A percentile compares a stretch with the other conserved stretches of the same genome.
Conservation (phyloP, 441 rosid species). For the Theobroma grandiflorum region DNA sequence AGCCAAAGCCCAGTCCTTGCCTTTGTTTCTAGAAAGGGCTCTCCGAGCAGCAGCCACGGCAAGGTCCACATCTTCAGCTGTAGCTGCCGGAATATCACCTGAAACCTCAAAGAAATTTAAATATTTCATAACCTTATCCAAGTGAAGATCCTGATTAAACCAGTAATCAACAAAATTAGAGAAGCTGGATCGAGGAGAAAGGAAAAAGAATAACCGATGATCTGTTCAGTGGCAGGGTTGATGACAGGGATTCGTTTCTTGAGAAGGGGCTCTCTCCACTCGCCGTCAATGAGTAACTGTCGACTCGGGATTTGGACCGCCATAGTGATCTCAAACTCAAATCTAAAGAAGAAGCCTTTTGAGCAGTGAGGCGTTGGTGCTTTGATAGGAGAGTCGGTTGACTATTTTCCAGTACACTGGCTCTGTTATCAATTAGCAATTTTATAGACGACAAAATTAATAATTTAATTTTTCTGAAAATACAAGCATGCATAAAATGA, state of each 20-base stretch:
- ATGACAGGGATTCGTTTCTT: conserved; percentile 74
- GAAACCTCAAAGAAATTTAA: conserved; percentile 21
- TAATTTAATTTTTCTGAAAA: no score
- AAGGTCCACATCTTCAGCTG: conserved; percentile 89
- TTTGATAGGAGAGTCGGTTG: no score
- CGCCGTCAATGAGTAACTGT: conserved; percentile 82
- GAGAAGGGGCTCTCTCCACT: conserved; percentile 80
- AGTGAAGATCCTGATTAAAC: background rate
- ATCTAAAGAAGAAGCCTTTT: background rate
- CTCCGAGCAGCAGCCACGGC: conserved; percentile 88
- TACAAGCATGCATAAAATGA: no score
- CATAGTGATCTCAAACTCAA: conserved; percentile 35
- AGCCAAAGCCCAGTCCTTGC: conserved; percentile 82
- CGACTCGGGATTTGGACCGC: conserved; percentile 66
- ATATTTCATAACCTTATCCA: background rate
- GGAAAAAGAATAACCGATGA: conserved; percentile 58
- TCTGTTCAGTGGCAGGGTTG: conserved; percentile 85
- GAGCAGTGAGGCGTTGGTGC: no score
- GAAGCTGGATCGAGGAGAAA: background rate
- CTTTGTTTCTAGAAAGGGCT: conserved; percentile 81
- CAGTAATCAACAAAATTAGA: background rate
- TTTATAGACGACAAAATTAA: no score
- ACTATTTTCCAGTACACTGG: no score
- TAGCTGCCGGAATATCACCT: conserved; percentile 97
- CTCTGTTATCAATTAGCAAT: no score